phyloP scores from a whole-genome alignment of 306 rosid species.

The Potentilla sterilis region DNA sequence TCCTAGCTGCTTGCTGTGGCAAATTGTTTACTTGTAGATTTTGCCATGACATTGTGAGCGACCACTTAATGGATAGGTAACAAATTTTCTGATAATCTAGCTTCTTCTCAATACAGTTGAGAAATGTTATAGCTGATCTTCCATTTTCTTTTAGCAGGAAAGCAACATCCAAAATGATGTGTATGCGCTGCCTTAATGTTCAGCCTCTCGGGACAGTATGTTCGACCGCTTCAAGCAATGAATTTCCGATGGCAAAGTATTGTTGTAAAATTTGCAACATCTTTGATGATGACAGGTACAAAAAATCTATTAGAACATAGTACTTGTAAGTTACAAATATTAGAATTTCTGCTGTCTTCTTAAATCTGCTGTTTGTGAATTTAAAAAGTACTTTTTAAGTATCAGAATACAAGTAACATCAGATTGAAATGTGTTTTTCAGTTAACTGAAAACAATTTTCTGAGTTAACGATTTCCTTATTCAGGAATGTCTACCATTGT shows the following conservation, averaged over 20 bases:
- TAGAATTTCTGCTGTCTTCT: neutral
- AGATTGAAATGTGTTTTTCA: neutral
- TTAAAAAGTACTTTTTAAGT: neutral
- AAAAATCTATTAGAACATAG: constrained; percentile 11
- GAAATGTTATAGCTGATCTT: constrained; percentile 7
- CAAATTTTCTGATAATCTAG: constrained; percentile 25
- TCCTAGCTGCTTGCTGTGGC: constrained; percentile 85
- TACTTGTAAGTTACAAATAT: neutral
- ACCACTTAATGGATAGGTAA: constrained; percentile 89
- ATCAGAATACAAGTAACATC: neutral
- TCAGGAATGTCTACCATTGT: constrained; percentile 88
- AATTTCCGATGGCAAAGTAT: constrained; percentile 75
- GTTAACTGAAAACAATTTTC: neutral
- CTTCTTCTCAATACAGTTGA: neutral
- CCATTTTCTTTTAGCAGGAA: constrained; percentile 52
- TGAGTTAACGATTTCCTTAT: neutral
- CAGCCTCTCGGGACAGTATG: constrained; percentile 78
- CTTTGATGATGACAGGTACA: constrained; percentile 90
- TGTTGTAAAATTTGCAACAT: constrained; percentile 78
- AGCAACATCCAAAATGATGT: constrained; percentile 89
- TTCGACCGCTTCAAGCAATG: constrained; percentile 73
- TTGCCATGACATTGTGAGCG: constrained; percentile 86
- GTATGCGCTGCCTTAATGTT: constrained; percentile 67
- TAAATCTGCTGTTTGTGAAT: neutral
- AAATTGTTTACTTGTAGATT: constrained; percentile 78